Percentiles rank a stretch among this genome's conserved stretches.
These are phyloP conservation scores for Termitomyces sp. DNA, from an alignment of 768 basidiomycete genomes.

Conservation along the genomic window DNA sequence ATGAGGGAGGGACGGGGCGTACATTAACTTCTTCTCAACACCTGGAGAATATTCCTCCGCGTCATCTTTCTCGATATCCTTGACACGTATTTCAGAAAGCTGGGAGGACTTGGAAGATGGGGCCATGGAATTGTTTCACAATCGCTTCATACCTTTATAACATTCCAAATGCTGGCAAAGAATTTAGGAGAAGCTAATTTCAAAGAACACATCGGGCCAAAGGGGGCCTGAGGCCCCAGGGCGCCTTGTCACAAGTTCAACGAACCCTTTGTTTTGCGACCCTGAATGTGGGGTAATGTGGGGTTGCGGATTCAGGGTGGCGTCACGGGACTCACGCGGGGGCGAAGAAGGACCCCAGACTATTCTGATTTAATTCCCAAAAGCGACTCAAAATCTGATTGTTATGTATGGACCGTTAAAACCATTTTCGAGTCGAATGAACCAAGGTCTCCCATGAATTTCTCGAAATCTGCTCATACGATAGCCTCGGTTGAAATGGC, in stretches of 20 bases:
- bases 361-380: not conserved
- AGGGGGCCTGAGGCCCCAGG: not conserved
- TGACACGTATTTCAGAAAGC: not conserved
- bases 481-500: no score
- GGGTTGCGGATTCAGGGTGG: constrained; percentile 1
- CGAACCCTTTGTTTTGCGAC: not conserved
- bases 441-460: no score
- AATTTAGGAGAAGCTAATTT: not conserved
- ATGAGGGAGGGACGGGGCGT: not conserved
- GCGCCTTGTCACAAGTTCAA: not conserved
- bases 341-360: not conserved
- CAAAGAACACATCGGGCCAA: not conserved
- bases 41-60: not conserved
- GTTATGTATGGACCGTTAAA: no score
- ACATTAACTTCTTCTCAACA: not conserved
- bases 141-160: not conserved
- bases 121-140: not conserved
- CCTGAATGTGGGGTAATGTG: not conserved
- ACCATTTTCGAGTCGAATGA: no score
- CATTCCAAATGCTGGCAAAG: not conserved
- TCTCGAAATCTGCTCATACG: no score
- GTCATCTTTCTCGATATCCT: constrained; percentile 1
- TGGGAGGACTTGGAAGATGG: not conserved
- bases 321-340: not conserved
- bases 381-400: no score